A percentile compares a stretch with the other conserved stretches of the same genome.
These are phyloP conservation scores for Cicer pinnatifidum DNA, from an alignment of 306 rosid species.

Conservation along the genomic window DNA sequence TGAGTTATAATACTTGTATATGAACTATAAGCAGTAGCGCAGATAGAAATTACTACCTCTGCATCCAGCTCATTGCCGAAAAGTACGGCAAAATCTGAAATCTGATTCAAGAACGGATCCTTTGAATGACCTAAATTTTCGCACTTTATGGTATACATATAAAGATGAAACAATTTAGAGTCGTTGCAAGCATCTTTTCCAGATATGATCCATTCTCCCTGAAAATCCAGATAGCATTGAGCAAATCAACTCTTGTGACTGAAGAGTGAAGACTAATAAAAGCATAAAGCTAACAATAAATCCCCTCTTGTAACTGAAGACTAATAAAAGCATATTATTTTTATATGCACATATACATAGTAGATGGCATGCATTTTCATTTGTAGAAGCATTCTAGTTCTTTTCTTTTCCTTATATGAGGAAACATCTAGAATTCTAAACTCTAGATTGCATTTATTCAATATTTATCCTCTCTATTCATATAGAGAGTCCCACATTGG, in stretches of 20 bases:
- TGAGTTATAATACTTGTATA: constrained; percentile 28
- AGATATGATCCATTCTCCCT: constrained; percentile 98
- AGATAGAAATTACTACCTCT: constrained; percentile 71
- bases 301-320: constrained; percentile 7
- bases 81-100: constrained; percentile 86
- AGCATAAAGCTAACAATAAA: constrained; percentile 32
- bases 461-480: constrained; percentile 14
- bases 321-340: background rate
- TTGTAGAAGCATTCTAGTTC: constrained; percentile 16
- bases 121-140: constrained; percentile 78
- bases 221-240: constrained; percentile 47
- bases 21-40: constrained; percentile 33
- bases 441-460: constrained; percentile 27
- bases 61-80: constrained; percentile 99
- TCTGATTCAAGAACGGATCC: constrained; percentile 94
- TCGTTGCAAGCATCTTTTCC: constrained; percentile 72
- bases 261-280: background rate
- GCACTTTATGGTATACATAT: constrained; percentile 72
- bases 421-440: constrained; percentile 11
- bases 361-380: constrained; percentile 11
- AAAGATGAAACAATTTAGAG: constrained; percentile 65
- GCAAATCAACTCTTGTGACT: constrained; percentile 12
- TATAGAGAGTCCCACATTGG: background rate
- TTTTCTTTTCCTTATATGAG: constrained; percentile 22
- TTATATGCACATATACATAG: constrained; percentile 17